A percentile compares a stretch with the other conserved stretches of the same genome.
These are phyloP conservation scores for Bipolaris zeicola DNA, from an alignment of 2,329 filamentous ascomycete species.

Conservation along the genomic window DNA sequence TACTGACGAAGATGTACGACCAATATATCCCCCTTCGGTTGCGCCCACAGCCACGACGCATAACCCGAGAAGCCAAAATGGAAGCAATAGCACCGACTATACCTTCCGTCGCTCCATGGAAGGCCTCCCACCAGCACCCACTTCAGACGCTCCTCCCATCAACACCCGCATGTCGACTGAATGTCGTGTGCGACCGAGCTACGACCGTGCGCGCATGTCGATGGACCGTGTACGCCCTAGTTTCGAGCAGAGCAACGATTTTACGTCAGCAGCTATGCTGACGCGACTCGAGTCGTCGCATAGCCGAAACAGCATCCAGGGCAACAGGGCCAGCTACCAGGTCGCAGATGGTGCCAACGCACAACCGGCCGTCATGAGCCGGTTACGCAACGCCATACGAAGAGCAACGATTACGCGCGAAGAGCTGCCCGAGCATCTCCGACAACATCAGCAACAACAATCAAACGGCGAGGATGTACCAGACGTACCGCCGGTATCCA, in stretches of 20 bases:
- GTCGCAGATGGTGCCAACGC: slow-evolving; percentile 9
- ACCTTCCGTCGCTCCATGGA: slow-evolving; percentile 58
- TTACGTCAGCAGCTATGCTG: slow-evolving; percentile 86
- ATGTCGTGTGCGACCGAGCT: slow-evolving; percentile 71
- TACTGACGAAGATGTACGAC: slow-evolving; percentile 81
- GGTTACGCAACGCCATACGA: slow-evolving; percentile 40
- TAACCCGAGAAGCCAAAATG: slow-evolving; percentile 83
- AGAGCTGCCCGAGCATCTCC: slow-evolving; percentile 34
- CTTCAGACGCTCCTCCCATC: slow-evolving; percentile 37
- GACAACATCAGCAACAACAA: slow-evolving; percentile 8
- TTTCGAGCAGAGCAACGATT: slow-evolving; percentile 87
- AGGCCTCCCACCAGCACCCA: slow-evolving; percentile 33
- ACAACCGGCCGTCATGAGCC: slow-evolving; percentile 29
- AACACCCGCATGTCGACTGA: slow-evolving; percentile 40
- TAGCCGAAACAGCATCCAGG: slow-evolving; percentile 38
- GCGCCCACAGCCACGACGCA: slow-evolving; percentile 71
- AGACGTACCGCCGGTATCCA: slow-evolving; percentile 25
- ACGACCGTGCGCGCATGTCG: slow-evolving; percentile 81
- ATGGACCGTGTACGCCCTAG: slow-evolving; percentile 85
- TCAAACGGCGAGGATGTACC: slow-evolving; percentile 14
- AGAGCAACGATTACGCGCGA: slow-evolving; percentile 43
- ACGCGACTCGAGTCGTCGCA: slow-evolving; percentile 76
- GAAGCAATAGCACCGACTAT: slow-evolving; percentile 92
- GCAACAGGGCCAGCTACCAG: slow-evolving; percentile 19
- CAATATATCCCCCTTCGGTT: slow-evolving; percentile 91